Evolutionary conservation across 768 basidiomycete species (phyloP), one percentile per base, ranked within the genome.

Genomic region (Trametes meyenii): DNA sequence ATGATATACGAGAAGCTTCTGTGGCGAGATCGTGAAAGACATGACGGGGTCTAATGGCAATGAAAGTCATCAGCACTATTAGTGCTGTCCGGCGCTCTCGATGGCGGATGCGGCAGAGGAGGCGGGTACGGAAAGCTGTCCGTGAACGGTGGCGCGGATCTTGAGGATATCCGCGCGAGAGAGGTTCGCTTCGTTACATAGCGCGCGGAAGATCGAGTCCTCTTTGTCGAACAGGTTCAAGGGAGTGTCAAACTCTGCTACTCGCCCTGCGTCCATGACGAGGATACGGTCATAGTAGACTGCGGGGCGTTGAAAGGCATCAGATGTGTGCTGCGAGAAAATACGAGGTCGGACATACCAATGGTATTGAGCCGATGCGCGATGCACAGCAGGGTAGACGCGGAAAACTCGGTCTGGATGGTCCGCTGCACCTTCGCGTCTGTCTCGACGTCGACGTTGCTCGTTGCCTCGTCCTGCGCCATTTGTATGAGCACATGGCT

Each of bases 391-490:
- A 94, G 74, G 29, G 94, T 79, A 10, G 87, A 89, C 29, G 85
- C 80, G 3, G 79, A 83, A 70, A 96, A 96, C 68, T 96, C 92
- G 64, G 89, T 86, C 14, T 94, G 80, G 44, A 97, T 95, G 1
- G 94, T 89, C 33, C 83, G 78, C 71, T 96, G 94, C 50, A 96
- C 94, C 75, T 94, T 94, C 4, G 89, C 83, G 67, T 96, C 94
- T 45, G 94, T 94, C 26, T 85, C 87, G 67, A 94, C 89, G 69
- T 93, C 90, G 55, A 93, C 91, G 67, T 87, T 91, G 62, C 89
- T 91, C 6, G 91, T 93, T 6, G 92, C 92, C 74, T 88, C 87
- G 65, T 88, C 86, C 84, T 21, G 45, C 5, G 36, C n/a, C n/a
- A n/a, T n/a, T n/a, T n/a, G n/a, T n/a, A 23, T 52, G 23, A 52